Percentiles rank a stretch among this genome's conserved stretches.
Conservation (phyloP, 169 alveolate genomes). For the Babesia sp. region DNA sequence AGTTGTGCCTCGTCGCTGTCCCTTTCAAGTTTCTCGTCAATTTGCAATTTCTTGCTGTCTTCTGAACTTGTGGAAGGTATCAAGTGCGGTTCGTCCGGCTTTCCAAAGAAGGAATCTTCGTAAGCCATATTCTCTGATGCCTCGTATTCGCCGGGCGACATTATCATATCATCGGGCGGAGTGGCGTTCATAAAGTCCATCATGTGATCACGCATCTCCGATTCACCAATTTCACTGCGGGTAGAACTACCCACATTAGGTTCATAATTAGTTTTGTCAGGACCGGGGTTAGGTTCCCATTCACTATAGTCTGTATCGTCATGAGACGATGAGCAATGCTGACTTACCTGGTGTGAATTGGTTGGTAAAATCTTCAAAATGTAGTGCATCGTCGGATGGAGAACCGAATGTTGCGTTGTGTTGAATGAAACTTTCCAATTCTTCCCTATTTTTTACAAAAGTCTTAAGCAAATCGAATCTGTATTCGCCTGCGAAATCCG, state of each 20-base stretch:
- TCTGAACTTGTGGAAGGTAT: background rate
- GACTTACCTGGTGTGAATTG: slow-evolving; percentile 39
- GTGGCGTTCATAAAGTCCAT: slow-evolving; percentile 42
- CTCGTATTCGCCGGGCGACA: slow-evolving; percentile 5
- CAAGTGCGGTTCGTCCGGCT: background rate
- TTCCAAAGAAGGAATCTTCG: background rate
- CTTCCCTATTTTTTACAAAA: slow-evolving; percentile 36
- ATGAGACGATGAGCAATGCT: background rate
- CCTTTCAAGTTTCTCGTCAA: background rate
- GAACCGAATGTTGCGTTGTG: slow-evolving; percentile 21
- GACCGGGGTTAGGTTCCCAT: background rate
- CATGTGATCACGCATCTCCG: slow-evolving; percentile 3
- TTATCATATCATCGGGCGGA: slow-evolving; percentile 27
- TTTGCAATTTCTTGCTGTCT: background rate
- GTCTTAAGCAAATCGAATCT: slow-evolving; percentile 50
- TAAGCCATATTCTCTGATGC: background rate
- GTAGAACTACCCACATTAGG: background rate
- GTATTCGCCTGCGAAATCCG: slow-evolving; percentile 59
- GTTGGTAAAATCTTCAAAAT: slow-evolving; percentile 41
- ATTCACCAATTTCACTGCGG: background rate
- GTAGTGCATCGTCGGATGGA: background rate
- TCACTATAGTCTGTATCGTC: slow-evolving; percentile 1
- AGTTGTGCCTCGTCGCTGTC: slow-evolving; percentile 31
- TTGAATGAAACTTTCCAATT: slow-evolving; percentile 38
- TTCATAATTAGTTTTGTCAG: background rate